A percentile compares a stretch with the other conserved stretches of the same genome.
Evolutionary conservation across 73 alveolate species (phyloP).

Genomic region (Urostyla sp.): DNA sequence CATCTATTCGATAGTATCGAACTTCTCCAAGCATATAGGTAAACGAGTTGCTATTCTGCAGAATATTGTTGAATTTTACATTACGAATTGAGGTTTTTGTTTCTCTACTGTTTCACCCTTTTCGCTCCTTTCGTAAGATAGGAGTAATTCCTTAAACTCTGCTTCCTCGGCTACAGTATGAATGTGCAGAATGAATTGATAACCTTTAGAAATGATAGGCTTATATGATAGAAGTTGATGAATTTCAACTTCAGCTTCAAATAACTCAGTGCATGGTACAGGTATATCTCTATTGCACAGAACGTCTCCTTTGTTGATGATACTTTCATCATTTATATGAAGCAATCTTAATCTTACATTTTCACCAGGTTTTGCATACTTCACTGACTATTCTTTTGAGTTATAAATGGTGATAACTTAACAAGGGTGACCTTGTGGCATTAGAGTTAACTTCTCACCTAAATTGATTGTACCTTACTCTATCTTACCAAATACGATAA

Average conservation of each 20-base stretch:
- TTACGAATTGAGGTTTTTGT: constrained; percentile 75
- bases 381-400: constrained; percentile 84
- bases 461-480: constrained; percentile 91
- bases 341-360: constrained; percentile 87
- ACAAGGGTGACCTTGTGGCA: constrained; percentile 78
- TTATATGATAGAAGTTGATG: constrained; percentile 86
- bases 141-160: constrained; percentile 19
- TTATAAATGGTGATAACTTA: constrained; percentile 78
- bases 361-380: constrained; percentile 96
- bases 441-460: constrained; percentile 70
- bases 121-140: constrained; percentile 65
- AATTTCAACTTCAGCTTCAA: constrained; percentile 90
- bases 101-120: constrained; percentile 68
- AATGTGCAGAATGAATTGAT: constrained; percentile 75
- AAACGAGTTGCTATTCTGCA: constrained; percentile 44
- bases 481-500: constrained; percentile 93
- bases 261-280: constrained; percentile 77
- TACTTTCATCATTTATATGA: constrained; percentile 87
- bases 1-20: constrained; percentile 62
- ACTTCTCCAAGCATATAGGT: constrained; percentile 59
- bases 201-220: constrained; percentile 93
- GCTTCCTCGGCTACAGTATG: constrained; percentile 65
- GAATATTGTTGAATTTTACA: constrained; percentile 56
- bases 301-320: constrained; percentile 92
- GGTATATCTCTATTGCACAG: constrained; percentile 81